These are phyloP conservation scores for Colletotrichum gloeosporioides DNA, from an alignment of 2,329 filamentous ascomycete species.

Conservation along the genomic window DNA sequence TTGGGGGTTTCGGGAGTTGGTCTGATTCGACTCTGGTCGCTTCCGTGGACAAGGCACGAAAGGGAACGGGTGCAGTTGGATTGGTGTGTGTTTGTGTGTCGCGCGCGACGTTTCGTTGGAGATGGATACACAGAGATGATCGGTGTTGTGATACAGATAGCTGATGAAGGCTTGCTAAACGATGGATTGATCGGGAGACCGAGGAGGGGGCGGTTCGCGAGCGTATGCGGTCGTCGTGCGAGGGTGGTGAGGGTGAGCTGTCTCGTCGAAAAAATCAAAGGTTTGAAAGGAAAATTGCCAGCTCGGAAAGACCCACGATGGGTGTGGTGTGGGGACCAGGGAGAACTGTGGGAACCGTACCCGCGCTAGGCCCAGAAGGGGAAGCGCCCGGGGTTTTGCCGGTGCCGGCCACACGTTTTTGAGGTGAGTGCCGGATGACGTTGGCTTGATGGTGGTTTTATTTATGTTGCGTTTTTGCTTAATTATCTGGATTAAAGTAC, in stretches of 20 bases:
- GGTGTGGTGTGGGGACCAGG: slow-evolving; percentile 17
- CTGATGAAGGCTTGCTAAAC: slow-evolving; percentile 25
- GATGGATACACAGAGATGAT: slow-evolving; percentile 16
- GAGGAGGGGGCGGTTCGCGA: slow-evolving; percentile 10
- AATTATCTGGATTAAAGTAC: background rate
- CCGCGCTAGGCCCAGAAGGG: background rate
- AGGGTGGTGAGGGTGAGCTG: slow-evolving; percentile 23
- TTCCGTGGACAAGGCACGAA: slow-evolving; percentile 18
- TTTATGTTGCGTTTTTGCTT: background rate
- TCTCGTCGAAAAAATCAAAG: slow-evolving; percentile 26
- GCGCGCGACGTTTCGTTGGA: slow-evolving; percentile 1
- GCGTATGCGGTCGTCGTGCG: slow-evolving; percentile 19
- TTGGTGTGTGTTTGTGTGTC: slow-evolving; percentile 4
- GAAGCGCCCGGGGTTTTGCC: slow-evolving; percentile 13
- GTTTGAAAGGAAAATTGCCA: slow-evolving; percentile 27
- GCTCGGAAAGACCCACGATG: slow-evolving; percentile 22
- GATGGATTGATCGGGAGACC: slow-evolving; percentile 21
- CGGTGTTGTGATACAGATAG: slow-evolving; percentile 13
- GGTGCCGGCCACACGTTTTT: slow-evolving; percentile 18
- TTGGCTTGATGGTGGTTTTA: background rate
- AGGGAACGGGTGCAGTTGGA: background rate
- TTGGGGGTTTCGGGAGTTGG: background rate
- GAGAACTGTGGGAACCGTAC: slow-evolving; percentile 6
- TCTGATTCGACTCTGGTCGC: slow-evolving; percentile 11
- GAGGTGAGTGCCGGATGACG: slow-evolving; percentile 12